A percentile compares a stretch with the other conserved stretches of the same genome.
phyloP scores from a whole-genome alignment of 1,284 basidiomycete species.

The Rhodotorula sp. region DNA sequence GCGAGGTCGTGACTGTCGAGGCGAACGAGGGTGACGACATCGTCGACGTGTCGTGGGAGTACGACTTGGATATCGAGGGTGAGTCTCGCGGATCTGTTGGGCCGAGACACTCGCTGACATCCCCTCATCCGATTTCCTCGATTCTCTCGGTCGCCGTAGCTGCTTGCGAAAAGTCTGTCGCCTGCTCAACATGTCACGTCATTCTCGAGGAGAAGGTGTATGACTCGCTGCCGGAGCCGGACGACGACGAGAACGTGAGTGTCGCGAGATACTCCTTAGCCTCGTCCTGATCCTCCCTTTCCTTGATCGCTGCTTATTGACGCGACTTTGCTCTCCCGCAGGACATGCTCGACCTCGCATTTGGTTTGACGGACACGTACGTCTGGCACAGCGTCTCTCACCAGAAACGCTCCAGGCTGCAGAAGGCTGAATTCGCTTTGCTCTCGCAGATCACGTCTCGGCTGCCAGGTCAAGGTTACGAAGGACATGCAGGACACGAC shows the following conservation, averaged over 20 bases:
- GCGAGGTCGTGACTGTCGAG: conserved; percentile 72
- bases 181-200: conserved; percentile 97
- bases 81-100: conserved; percentile 37
- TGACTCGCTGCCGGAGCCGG: conserved; percentile 82
- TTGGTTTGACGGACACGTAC: conserved; percentile 92
- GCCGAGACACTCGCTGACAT: not conserved
- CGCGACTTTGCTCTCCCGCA: conserved; percentile 45
- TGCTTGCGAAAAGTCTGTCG: conserved; percentile 88
- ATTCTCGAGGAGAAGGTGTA: conserved; percentile 80
- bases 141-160: conserved; percentile 54
- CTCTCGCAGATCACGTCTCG: conserved; percentile 56
- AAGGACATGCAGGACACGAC: conserved; percentile 81
- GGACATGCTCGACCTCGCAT: conserved; percentile 97
- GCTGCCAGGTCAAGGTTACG: conserved; percentile 77
- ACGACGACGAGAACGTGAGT: conserved; percentile 72
- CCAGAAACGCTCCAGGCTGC: not conserved
- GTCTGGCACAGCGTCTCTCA: conserved; percentile 37
- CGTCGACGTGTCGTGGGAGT: conserved; percentile 85
- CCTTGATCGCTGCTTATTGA: not conserved
- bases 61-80: conserved; percentile 98
- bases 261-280: too few species aligned
- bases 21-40: conserved; percentile 93
- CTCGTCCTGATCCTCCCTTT: too few species aligned
- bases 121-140: too few species aligned
- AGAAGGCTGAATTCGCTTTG: not conserved